A percentile compares a stretch with the other conserved stretches of the same genome.
These are phyloP conservation scores for Antrodiella citrinella DNA, from an alignment of 768 basidiomycete genomes.

Conservation along the genomic window DNA sequence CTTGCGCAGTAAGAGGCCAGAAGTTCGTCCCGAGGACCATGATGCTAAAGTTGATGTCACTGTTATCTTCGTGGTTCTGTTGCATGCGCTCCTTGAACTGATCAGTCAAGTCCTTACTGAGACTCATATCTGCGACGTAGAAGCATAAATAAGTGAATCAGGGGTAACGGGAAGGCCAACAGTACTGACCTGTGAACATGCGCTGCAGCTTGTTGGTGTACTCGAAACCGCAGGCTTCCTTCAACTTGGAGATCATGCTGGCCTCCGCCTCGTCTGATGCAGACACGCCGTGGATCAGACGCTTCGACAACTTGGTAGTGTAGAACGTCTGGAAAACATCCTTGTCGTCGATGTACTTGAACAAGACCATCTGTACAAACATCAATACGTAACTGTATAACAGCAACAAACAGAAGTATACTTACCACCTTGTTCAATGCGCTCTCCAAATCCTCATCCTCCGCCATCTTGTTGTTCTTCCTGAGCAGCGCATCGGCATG, in stretches of 20 bases:
- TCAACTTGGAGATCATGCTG: conserved; percentile 96
- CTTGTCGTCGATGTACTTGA: conserved; percentile 98
- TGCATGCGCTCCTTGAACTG: conserved; percentile 92
- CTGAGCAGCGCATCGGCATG: conserved; percentile 83
- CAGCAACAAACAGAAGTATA: conserved; percentile 7
- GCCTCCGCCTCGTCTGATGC: conserved; percentile 95
- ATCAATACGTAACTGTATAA: not conserved
- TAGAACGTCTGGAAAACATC: conserved; percentile 99
- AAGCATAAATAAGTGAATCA: not conserved
- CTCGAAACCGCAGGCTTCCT: conserved; percentile 94
- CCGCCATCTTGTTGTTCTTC: conserved; percentile 93
- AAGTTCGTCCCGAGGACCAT: conserved; percentile 94
- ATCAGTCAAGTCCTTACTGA: conserved; percentile 93
- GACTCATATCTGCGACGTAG: conserved; percentile 68
- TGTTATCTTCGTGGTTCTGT: conserved; percentile 72
- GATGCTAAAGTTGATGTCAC: conserved; percentile 80
- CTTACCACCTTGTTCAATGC: conserved; percentile 85
- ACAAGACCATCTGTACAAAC: conserved; percentile 75
- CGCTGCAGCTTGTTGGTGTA: conserved; percentile 93
- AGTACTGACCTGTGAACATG: conserved; percentile 93
- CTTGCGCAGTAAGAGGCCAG: conserved; percentile 85
- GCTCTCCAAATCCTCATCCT: conserved; percentile 85
- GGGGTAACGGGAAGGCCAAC: not conserved
- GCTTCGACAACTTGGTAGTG: conserved; percentile 86
- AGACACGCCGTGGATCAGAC: conserved; percentile 84